These are phyloP conservation scores for Cairneyella variabilis DNA, from an alignment of 495 filamentous ascomycete genomes.

Conservation along the genomic window DNA sequence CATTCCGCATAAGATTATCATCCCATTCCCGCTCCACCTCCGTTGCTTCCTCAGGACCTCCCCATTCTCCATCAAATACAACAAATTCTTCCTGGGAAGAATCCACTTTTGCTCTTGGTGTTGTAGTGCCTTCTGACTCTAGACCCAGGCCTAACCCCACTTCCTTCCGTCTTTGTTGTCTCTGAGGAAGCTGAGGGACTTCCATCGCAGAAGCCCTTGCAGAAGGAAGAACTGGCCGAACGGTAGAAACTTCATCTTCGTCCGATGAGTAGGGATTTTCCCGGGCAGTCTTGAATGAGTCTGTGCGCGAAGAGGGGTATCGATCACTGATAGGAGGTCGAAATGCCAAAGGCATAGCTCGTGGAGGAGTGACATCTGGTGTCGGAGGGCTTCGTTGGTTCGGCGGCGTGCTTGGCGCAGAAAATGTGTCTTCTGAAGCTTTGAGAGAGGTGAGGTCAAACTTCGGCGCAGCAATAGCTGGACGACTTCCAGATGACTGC, in stretches of 20 bases:
- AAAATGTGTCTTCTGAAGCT: conserved; percentile 29
- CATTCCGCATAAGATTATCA: conserved; percentile 52
- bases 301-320: conserved; percentile 53
- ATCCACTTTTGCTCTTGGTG: conserved; percentile 13
- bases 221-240: conserved; percentile 44
- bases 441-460: conserved; percentile 29
- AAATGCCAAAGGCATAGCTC: conserved; percentile 34
- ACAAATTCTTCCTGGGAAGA: conserved; percentile 35
- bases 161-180: conserved; percentile 33
- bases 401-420: conserved; percentile 50
- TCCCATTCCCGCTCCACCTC: conserved; percentile 52
- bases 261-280: conserved; percentile 61
- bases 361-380: conserved; percentile 69
- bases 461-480: conserved; percentile 31
- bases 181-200: conserved; percentile 27
- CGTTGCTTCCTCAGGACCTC: conserved; percentile 22
- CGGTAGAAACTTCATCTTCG: conserved; percentile 46
- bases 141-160: conserved; percentile 49
- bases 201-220: conserved; percentile 37
- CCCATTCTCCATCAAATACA: conserved; percentile 48
- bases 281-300: conserved; percentile 70
- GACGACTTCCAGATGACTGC: conserved; percentile 41
- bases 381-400: conserved; percentile 67
- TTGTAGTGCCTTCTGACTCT: conserved; percentile 33
- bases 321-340: conserved; percentile 39